These are phyloP conservation scores for Thraustochytrium sp. DNA, from an alignment of 352 stramenopile species.

Conservation along the genomic window DNA sequence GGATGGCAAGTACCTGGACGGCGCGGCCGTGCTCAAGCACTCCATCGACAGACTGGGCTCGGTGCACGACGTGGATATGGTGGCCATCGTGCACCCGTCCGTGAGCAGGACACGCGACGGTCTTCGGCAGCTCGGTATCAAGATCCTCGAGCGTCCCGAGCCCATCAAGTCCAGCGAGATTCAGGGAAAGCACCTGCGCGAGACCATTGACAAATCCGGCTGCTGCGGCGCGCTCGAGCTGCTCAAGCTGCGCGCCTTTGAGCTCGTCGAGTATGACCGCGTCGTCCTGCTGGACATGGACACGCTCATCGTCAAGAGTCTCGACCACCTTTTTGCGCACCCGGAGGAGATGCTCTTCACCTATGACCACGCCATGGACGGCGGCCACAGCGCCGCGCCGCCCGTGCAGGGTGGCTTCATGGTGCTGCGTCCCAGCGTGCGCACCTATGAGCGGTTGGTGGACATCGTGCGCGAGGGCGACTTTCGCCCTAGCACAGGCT, in stretches of 20 bases:
- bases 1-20: slow-evolving; percentile 49
- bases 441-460: slow-evolving; percentile 57
- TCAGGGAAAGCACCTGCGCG: slow-evolving; percentile 34
- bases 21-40: slow-evolving; percentile 47
- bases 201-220: slow-evolving; percentile 40
- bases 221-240: slow-evolving; percentile 49
- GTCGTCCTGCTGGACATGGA: slow-evolving; percentile 52
- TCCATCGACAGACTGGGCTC: slow-evolving; percentile 39
- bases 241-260: slow-evolving; percentile 47
- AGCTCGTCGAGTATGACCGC: slow-evolving; percentile 47
- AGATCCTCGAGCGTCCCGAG: slow-evolving; percentile 45
- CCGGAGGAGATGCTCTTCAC: slow-evolving; percentile 55
- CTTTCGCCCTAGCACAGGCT: slow-evolving; percentile 55
- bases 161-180: slow-evolving; percentile 41
- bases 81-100: slow-evolving; percentile 48
- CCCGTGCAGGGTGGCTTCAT: slow-evolving; percentile 64
- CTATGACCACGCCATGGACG: slow-evolving; percentile 57
- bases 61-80: slow-evolving; percentile 27
- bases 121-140: slow-evolving; percentile 37
- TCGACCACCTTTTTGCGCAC: slow-evolving; percentile 47
- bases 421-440: slow-evolving; percentile 52
- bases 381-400: slow-evolving; percentile 41
- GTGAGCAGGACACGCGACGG: slow-evolving; percentile 16
- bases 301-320: slow-evolving; percentile 42
- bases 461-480: slow-evolving; percentile 59